Percentiles rank a stretch among this genome's conserved stretches.
Evolutionary conservation across 2,329 filamentous ascomycete genomes (phyloP).

Genomic region (Aspergillus candidus): DNA sequence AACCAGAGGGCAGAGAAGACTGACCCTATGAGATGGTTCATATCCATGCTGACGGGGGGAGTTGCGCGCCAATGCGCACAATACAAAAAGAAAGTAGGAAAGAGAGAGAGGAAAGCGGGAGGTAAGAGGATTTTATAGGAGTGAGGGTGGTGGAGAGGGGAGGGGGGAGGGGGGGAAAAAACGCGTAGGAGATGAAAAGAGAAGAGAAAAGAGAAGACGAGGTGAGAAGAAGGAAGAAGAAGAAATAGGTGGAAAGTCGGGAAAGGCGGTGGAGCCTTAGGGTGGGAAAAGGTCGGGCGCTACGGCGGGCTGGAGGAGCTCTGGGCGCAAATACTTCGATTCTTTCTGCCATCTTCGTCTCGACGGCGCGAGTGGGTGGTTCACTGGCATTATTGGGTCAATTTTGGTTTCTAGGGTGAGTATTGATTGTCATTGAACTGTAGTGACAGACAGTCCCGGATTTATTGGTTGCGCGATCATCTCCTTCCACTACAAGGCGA

Average conservation of each 20-base stretch:
- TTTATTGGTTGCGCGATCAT: too few relatives aligned
- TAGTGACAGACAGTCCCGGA: too few relatives aligned
- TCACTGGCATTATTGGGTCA: too few relatives aligned
- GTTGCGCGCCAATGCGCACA: constrained; percentile 30
- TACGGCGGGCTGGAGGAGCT: constrained; percentile 31
- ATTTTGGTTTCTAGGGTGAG: too few relatives aligned
- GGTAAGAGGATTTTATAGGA: constrained; percentile 15
- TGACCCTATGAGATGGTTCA: constrained; percentile 47
- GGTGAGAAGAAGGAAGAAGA: constrained; percentile 20
- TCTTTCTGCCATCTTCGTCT: constrained; percentile 5
- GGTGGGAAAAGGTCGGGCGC: constrained; percentile 24
- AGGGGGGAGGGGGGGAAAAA: constrained; percentile 15
- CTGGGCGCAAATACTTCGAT: constrained; percentile 20
- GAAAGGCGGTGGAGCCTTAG: constrained; percentile 14
- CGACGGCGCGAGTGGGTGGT: neutral
- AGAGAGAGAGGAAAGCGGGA: constrained; percentile 12
- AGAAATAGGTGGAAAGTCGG: constrained; percentile 23
- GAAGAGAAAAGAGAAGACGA: constrained; percentile 15
- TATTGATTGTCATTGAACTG: too few relatives aligned
- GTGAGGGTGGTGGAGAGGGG: constrained; percentile 22
- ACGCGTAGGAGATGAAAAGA: constrained; percentile 25
- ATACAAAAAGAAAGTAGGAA: constrained; percentile 17
- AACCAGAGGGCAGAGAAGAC: constrained; percentile 25
- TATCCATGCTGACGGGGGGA: constrained; percentile 37
- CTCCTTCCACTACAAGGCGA: neutral